Base-by-base conservation (phyloP, 140 eudicot species). In the Oenanthe javanica region DNA sequence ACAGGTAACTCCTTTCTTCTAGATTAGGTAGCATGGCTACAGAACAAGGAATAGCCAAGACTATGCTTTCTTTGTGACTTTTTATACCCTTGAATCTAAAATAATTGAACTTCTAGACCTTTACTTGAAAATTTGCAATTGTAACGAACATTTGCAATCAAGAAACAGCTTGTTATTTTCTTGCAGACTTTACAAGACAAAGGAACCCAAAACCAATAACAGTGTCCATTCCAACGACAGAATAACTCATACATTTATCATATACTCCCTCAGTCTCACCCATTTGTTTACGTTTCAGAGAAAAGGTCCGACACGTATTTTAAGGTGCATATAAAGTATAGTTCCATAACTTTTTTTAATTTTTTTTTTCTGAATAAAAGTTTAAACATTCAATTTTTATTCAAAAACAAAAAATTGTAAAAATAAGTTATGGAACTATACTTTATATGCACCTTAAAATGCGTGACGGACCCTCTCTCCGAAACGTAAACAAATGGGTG, bases 181-280 rank as follows among this genome's bases (percentile, higher is more conserved):
- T 14, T 77, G 25, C 66, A 2, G 31, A 79, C 49, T 79, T 57
- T 78, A 79, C 75, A 66, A 27, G 66, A 63, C 27, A 59, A 10
- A 23, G 15, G 40, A 75, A 31, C 80, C 11, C 10, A 59, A 74
- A 31, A 43, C 19, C 61, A 48, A 16, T 71, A 38, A 54, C 43
- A 43, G 6, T 36, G 36, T 38, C 10, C 52, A 77, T 78, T 79
- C 76, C 79, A 72, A 47, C 3, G 43, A 40, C 43, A 40, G 43
- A 40, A 40, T 31, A 43, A 77, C 57, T 21, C 75, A 61, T 74
- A 78, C 64, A 49, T 79, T 79, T 42, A 57, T 31, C 40, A 57
- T 72, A 78, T 72, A 72, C n/a, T n/a, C n/a, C n/a, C n/a, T n/a
- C n/a, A n/a, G n/a, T n/a, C n/a, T n/a, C n/a, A n/a, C n/a, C n/a